A percentile compares a stretch with the other conserved stretches of the same genome.
Conservation (phyloP, 139 green algal genomes). For the Coccomyxa sp. region DNA sequence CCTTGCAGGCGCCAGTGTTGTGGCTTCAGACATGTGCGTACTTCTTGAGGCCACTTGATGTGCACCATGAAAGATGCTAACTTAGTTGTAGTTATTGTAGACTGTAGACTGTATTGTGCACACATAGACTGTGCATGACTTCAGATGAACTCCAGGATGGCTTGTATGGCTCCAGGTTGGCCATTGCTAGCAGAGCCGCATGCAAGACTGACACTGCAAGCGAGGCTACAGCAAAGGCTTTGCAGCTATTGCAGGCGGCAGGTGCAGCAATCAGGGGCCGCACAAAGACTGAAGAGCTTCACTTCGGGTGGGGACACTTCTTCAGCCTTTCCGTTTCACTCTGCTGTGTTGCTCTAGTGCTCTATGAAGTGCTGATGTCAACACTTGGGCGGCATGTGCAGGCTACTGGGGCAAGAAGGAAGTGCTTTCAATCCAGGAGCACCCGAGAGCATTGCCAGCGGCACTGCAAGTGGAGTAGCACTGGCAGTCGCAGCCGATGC, state of each 20-base stretch:
- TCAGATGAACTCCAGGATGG: no score
- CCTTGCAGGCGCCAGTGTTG: no score
- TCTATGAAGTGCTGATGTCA: not conserved
- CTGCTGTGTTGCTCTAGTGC: no score
- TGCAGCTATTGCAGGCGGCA: not conserved
- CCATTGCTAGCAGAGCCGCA: no score
- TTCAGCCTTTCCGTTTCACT: not conserved
- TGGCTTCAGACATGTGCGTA: no score
- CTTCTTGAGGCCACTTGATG: no score
- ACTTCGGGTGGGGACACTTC: not conserved
- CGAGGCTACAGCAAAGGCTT: not conserved
- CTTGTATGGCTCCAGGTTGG: no score
- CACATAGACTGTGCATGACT: no score
- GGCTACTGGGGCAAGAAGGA: constrained; percentile 2
- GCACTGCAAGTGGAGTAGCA: constrained; percentile 10
- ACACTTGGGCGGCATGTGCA: not conserved
- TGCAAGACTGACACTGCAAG: not conserved
- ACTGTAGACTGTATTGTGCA: no score
- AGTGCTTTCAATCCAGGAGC: constrained; percentile 5
- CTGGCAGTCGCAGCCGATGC: constrained; percentile 5
- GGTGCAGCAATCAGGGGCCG: not conserved
- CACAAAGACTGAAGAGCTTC: not conserved
- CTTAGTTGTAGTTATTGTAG: no score
- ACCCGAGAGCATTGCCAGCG: not conserved
- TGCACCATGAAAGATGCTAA: no score